Evolutionary conservation across 129 eudicot genomes (phyloP).

Genomic region (Tagetes erecta): DNA sequence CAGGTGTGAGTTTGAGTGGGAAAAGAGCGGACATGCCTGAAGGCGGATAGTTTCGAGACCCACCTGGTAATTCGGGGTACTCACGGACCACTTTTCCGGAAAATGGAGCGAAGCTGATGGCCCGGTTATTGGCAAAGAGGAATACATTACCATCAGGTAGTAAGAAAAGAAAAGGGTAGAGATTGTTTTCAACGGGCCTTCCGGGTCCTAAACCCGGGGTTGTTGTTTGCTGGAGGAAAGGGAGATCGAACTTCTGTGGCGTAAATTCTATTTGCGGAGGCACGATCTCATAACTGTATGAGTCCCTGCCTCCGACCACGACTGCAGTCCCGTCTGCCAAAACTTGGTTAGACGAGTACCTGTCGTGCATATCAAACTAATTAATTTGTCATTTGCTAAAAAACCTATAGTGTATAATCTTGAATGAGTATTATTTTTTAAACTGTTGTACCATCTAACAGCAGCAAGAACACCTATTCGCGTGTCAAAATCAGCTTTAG

Average conservation of each 20-base stretch:
- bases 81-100: constrained; percentile 9
- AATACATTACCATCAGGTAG: constrained; percentile 32
- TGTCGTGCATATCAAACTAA: background rate
- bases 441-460: constrained; percentile 52
- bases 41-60: constrained; percentile 46
- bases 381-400: background rate
- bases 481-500: constrained; percentile 27
- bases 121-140: constrained; percentile 37
- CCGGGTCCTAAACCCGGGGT: constrained; percentile 56
- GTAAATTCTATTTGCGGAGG: constrained; percentile 42
- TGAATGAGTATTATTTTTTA: background rate
- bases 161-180: constrained; percentile 36
- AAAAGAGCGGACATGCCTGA: constrained; percentile 56
- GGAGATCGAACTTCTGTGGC: constrained; percentile 30
- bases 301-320: constrained; percentile 65
- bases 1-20: constrained; percentile 22
- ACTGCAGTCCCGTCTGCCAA: constrained; percentile 58
- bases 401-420: background rate
- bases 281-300: constrained; percentile 57
- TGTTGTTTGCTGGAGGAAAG: constrained; percentile 52
- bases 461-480: constrained; percentile 39
- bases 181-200: constrained; percentile 30
- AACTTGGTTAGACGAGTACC: constrained; percentile 32
- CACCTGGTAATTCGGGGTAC: constrained; percentile 28
- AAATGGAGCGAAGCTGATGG: constrained; percentile 20